A percentile compares a stretch with the other conserved stretches of the same genome.
Evolutionary conservation across 495 filamentous ascomycete genomes (phyloP).

Genomic region (Geopyxis carbonaria): DNA sequence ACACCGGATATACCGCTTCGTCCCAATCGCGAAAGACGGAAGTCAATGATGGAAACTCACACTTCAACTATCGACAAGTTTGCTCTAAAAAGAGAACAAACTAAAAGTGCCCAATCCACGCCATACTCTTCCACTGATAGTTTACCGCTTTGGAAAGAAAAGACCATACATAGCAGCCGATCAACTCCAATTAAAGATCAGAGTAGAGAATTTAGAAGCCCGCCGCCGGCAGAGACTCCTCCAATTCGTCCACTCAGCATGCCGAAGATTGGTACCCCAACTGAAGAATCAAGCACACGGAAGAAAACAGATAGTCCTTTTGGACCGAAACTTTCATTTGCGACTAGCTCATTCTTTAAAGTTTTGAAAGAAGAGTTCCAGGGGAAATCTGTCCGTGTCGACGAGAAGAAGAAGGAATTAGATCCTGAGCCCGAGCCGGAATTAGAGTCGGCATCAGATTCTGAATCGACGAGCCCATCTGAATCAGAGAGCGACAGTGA

Average conservation of each 20-base stretch:
- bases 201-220: background rate
- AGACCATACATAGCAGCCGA: background rate
- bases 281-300: constrained; percentile 11
- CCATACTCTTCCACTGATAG: background rate
- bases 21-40: too few relatives aligned
- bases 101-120: too few relatives aligned
- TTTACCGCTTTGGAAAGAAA: background rate
- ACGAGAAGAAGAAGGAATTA: too few relatives aligned
- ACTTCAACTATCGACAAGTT: too few relatives aligned
- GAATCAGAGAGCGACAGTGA: constrained; percentile 1
- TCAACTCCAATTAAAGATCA: background rate
- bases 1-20: too few relatives aligned
- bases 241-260: background rate
- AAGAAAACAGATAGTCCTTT: constrained; percentile 16
- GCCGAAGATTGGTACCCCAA: constrained; percentile 6
- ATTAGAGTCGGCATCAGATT: background rate
- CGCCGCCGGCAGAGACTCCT: background rate
- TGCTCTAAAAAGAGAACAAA: too few relatives aligned
- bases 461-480: background rate
- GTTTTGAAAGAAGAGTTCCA: constrained; percentile 24
- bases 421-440: too few relatives aligned
- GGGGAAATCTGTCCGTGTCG: constrained; percentile 6
- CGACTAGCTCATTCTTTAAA: constrained; percentile 22
- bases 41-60: too few relatives aligned
- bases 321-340: constrained; percentile 16